Base-by-base conservation (phyloP, 345 rosid genomes). In the Sapria himalayana region DNA sequence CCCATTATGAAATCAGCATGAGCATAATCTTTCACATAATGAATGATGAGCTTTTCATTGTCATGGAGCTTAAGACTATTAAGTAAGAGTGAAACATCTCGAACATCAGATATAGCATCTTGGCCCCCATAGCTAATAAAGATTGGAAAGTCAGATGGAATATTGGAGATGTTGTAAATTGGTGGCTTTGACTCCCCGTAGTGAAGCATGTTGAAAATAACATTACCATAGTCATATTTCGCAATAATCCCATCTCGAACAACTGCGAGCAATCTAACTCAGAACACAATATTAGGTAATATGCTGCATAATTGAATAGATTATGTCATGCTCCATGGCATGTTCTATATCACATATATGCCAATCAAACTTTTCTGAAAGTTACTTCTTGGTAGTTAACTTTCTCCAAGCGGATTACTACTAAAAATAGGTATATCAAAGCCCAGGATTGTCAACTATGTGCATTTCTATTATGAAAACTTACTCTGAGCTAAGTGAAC, bases 1-100 rank as follows among this genome's bases (percentile, higher is more conserved):
- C 67, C 98, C 98, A 82, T 74, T 9, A 89, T 55, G 73, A 82
- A 89, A 64, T 89, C 94, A 1, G 70, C 78, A 53, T 89, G 98
- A 42, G 73, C 93, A 39, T 76, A 82, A 4, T 74, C 57, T 56
- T 63, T 55, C 31, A 89, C 49, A 49, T 48, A 76, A 58, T 76
- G 91, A 45, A 79, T 58, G 1, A 38, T 39, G 11, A 89, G 67
- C 72, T 72, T 79, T 51, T 66, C 66, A 0, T 13, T 68, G 19
- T 76, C 75, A 19, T 89, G 98, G 42, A 47, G 56, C 81, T 71
- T 79, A 27, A 82, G 61, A 27, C 39, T 29, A 48, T 76, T 78
- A 0, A 89, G 68, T 33, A 89, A 55, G 7, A 21, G 56, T 61
- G 57, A 39, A 2, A 82, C 91, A 29, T 89, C 98, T 2, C 45